Percentiles rank a stretch among this genome's conserved stretches.
phyloP scores from a whole-genome alignment of 305 asterid genomes.

The Fraxinus xanthoxyloides region DNA sequence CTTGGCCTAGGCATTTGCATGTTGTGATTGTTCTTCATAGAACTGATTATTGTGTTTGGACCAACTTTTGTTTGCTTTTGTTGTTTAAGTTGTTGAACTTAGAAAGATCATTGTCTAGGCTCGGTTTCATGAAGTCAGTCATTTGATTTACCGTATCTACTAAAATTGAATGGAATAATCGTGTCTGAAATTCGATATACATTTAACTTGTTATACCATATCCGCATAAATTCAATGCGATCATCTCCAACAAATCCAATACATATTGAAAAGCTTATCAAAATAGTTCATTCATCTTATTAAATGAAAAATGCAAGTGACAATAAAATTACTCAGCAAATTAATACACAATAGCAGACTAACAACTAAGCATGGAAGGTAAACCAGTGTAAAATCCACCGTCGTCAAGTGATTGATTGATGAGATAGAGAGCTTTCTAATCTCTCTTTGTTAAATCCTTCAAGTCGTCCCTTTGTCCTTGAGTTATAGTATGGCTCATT shows the following conservation, averaged over 20 bases:
- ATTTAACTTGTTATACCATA: neutral
- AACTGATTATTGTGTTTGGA: too few relatives aligned
- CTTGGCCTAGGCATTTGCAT: neutral
- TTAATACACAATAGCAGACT: neutral
- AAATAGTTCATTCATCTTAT: too few relatives aligned
- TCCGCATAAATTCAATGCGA: neutral
- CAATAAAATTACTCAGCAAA: neutral
- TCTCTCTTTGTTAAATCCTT: neutral
- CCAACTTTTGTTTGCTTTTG: neutral
- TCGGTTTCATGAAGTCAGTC: neutral
- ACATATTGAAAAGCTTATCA: neutral
- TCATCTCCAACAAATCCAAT: neutral
- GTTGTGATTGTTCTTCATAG: neutral
- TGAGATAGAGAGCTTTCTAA: neutral
- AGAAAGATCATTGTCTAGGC: neutral
- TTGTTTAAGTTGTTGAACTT: neutral
- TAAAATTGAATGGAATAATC: neutral
- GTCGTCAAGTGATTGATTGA: neutral
- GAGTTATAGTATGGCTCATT: neutral
- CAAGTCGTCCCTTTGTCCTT: neutral
- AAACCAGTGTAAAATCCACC: neutral
- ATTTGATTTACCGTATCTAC: neutral
- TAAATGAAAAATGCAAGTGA: neutral
- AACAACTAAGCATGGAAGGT: neutral
- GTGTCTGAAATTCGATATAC: neutral